Evolutionary conservation across 164 flowering plant species (phyloP).

Genomic region (grape (Vitis vinifera)): ASM3070453v1 NC_081811.1:29794501-29795000

Average conservation of each 20-base stretch:
- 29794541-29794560: not conserved
- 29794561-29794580: not conserved
- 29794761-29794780: no score
- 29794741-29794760: not conserved
- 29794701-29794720: not conserved
- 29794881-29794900: no score
- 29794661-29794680: conserved; percentile 47
- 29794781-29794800: no score
- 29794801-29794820: no score
- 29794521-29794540: not conserved
- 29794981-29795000: not conserved
- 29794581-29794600: conserved; percentile 5
- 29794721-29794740: not conserved
- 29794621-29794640: conserved; percentile 74
- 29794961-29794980: no score
- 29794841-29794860: no score
- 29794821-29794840: no score
- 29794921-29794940: no score
- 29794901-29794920: no score
- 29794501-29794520: not conserved
- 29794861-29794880: no score
- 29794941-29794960: no score
- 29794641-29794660: conserved; percentile 62
- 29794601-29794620: conserved; percentile 71
- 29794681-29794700: conserved; percentile 77